Conservation (phyloP, 108 stramenopile species). For the Skeletonema grethae region DNA sequence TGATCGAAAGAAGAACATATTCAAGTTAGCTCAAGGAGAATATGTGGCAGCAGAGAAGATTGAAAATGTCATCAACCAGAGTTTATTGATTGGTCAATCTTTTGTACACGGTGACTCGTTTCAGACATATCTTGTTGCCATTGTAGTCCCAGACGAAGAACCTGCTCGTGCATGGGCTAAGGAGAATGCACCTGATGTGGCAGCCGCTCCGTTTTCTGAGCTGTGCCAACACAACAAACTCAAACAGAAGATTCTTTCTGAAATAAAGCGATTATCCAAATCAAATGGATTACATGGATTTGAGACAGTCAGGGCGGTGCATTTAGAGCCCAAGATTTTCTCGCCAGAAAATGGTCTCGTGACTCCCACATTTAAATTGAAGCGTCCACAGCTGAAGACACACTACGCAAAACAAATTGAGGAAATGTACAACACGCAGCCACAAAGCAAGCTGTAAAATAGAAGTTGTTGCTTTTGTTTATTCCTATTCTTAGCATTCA, state of each 20-base stretch:
- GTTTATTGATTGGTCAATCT: slow-evolving; percentile 81
- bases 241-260: slow-evolving; percentile 59
- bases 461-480: slow-evolving; percentile 12
- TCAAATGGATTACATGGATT: slow-evolving; percentile 88
- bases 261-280: slow-evolving; percentile 67
- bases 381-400: slow-evolving; percentile 78
- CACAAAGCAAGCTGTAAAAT: slow-evolving; percentile 67
- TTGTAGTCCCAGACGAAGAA: slow-evolving; percentile 95
- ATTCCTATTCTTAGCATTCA: neutral
- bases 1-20: slow-evolving; percentile 97
- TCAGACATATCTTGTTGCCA: slow-evolving; percentile 86
- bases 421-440: slow-evolving; percentile 76
- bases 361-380: slow-evolving; percentile 97
- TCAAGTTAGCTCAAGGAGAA: slow-evolving; percentile 96
- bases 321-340: slow-evolving; percentile 81
- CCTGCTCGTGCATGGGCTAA: slow-evolving; percentile 61
- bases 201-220: slow-evolving; percentile 58
- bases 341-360: slow-evolving; percentile 83
- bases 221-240: slow-evolving; percentile 73
- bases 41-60: slow-evolving; percentile 97
- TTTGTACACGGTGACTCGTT: slow-evolving; percentile 96
- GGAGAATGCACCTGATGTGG: slow-evolving; percentile 25
- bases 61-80: slow-evolving; percentile 89
- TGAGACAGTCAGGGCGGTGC: slow-evolving; percentile 84
- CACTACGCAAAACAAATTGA: slow-evolving; percentile 82